phyloP scores from a whole-genome alignment of 2,329 filamentous ascomycete species.

The Eurotiales sp. region DNA sequence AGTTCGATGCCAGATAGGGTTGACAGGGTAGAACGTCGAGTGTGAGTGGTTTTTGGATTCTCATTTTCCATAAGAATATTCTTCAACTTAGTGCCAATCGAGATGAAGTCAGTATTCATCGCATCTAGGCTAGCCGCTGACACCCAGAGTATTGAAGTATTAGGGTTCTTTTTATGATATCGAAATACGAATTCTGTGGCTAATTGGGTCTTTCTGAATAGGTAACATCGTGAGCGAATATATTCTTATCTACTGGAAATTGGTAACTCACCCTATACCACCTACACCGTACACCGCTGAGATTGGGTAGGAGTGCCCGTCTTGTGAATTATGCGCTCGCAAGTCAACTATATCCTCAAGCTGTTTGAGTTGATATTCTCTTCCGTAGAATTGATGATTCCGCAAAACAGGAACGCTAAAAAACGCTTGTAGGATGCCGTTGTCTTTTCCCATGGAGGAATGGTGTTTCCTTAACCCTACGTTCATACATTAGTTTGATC shows the following conservation, averaged over 20 bases:
- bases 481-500: background rate
- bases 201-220: background rate
- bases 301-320: background rate
- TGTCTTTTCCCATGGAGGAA: background rate
- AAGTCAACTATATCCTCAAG: background rate
- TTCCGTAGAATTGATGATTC: background rate
- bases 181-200: slow-evolving; percentile 1
- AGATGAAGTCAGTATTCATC: background rate
- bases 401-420: background rate
- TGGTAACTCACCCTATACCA: background rate
- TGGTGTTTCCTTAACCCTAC: background rate
- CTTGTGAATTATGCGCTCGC: background rate
- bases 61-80: background rate
- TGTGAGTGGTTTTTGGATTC: background rate
- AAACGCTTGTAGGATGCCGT: background rate
- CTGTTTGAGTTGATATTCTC: background rate
- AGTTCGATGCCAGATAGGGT: background rate
- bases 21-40: background rate
- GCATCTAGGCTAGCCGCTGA: background rate
- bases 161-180: background rate
- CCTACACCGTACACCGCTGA: background rate
- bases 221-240: background rate
- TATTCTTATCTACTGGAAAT: background rate
- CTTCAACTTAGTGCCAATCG: background rate
- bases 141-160: background rate